Conservation (phyloP, 2,329 filamentous ascomycete species). For the Phyllosticta ampelicida region DNA sequence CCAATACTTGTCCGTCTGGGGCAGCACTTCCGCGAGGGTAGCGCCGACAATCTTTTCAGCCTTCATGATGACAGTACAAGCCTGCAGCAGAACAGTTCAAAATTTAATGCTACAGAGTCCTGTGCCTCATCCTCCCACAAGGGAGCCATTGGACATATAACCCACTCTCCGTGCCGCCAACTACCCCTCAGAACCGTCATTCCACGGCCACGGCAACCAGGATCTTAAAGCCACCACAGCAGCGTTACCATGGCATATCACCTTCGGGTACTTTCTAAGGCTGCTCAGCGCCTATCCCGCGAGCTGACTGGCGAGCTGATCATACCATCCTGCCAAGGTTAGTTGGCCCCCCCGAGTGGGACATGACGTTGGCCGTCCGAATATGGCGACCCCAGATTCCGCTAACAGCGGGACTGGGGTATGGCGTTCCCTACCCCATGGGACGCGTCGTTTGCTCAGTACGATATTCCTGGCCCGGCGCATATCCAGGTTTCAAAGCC, state of each 20-base stretch:
- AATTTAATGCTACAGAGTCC: not conserved
- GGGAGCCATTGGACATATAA: not conserved
- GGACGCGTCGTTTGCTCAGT: not conserved
- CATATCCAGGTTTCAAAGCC: not conserved
- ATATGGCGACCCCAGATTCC: not conserved
- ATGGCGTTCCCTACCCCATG: not conserved
- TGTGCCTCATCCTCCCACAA: not conserved
- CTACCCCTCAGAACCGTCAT: not conserved
- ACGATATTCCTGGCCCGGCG: not conserved
- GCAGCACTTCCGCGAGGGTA: conserved; percentile 28
- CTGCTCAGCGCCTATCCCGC: not conserved
- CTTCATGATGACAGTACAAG: conserved; percentile 32
- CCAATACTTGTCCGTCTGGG: conserved; percentile 33
- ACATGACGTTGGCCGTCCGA: not conserved
- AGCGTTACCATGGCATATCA: not conserved
- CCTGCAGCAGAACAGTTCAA: not conserved
- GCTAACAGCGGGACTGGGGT: not conserved
- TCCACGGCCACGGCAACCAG: not conserved
- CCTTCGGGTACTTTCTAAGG: not conserved
- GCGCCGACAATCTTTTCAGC: conserved; percentile 39
- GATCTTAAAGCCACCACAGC: not conserved
- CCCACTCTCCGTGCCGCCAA: not conserved
- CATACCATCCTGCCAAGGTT: not conserved
- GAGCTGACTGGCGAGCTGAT: not conserved
- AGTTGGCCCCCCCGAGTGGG: not conserved